A percentile compares a stretch with the other conserved stretches of the same genome.
These are phyloP conservation scores for Botrytis elliptica DNA, from an alignment of 2,329 filamentous ascomycete species.

Conservation along the genomic window DNA sequence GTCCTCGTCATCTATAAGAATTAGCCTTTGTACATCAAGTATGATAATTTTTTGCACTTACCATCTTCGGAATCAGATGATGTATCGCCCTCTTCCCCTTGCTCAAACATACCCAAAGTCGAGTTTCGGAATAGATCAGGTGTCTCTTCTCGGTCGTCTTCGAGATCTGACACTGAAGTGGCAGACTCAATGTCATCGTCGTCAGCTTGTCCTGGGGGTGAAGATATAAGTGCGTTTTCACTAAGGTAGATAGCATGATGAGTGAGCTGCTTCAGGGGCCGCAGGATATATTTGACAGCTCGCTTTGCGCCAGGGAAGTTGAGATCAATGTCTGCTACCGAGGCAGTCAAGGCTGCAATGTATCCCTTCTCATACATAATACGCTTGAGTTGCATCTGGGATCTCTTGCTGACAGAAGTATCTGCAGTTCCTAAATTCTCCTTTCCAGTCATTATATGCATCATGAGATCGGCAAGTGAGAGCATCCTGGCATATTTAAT, in stretches of 20 bases:
- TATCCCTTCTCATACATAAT: conserved; percentile 99
- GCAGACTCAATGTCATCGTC: conserved; percentile 87
- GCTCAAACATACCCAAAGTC: conserved; percentile 90
- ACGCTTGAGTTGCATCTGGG: conserved; percentile 81
- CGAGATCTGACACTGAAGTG: conserved; percentile 84
- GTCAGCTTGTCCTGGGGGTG: conserved; percentile 64
- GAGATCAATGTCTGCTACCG: conserved; percentile 92
- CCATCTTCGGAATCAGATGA: conserved; percentile 67
- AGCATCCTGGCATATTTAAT: conserved; percentile 85
- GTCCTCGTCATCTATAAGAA: conserved; percentile 70
- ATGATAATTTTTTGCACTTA: conserved; percentile 34
- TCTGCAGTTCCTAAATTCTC: conserved; percentile 56
- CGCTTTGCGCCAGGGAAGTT: conserved; percentile 92
- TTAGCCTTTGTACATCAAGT: conserved; percentile 30
- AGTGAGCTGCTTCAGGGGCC: conserved; percentile 82
- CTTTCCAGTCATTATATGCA: conserved; percentile 82
- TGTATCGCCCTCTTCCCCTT: conserved; percentile 75
- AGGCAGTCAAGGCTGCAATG: conserved; percentile 80
- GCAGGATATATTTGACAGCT: conserved; percentile 93
- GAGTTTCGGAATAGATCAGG: conserved; percentile 97
- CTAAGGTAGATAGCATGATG: conserved; percentile 85
- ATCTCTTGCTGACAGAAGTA: conserved; percentile 46
- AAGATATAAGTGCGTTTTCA: conserved; percentile 63
- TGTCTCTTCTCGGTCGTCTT: conserved; percentile 87
- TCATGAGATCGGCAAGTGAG: conserved; percentile 86